A percentile compares a stretch with the other conserved stretches of the same genome.
phyloP scores from a whole-genome alignment of 2,329 filamentous ascomycete genomes.

The Phoma sp. region DNA sequence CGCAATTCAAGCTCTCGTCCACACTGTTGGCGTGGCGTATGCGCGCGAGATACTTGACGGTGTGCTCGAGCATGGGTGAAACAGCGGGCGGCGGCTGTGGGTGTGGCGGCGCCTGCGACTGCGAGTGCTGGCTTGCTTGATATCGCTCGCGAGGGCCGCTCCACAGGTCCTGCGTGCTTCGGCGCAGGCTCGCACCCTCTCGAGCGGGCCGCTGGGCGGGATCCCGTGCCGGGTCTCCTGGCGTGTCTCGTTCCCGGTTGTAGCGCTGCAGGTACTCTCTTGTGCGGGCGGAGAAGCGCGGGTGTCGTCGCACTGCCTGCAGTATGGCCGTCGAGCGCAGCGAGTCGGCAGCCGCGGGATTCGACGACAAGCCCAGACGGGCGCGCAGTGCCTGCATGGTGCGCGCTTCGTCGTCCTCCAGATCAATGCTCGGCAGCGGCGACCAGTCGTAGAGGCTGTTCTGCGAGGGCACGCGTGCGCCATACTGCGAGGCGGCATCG shows the following conservation, averaged over 20 bases:
- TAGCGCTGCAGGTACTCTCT: conserved; percentile 49
- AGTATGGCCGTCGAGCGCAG: conserved; percentile 49
- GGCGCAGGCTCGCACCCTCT: conserved; percentile 1
- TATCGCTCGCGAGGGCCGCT: conserved; percentile 33
- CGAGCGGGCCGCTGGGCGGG: not conserved
- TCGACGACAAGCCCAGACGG: conserved; percentile 32
- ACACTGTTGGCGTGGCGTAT: conserved; percentile 60
- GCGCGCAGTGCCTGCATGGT: conserved; percentile 6
- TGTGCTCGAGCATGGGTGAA: conserved; percentile 59
- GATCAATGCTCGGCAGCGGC: conserved; percentile 44
- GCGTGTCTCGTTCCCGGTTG: conserved; percentile 43
- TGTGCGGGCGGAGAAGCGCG: conserved; percentile 47
- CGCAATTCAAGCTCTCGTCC: conserved; percentile 61
- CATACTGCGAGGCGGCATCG: conserved; percentile 50
- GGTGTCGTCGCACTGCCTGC: conserved; percentile 48
- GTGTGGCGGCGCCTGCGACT: conserved; percentile 25
- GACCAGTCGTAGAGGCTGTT: conserved; percentile 68
- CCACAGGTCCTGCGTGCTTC: conserved; percentile 38
- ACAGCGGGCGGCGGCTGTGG: conserved; percentile 25
- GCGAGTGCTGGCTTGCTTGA: conserved; percentile 16
- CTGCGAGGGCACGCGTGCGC: conserved; percentile 59
- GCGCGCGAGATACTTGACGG: conserved; percentile 66
- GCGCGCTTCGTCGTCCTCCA: conserved; percentile 6
- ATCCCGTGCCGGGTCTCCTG: not conserved
- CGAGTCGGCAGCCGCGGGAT: conserved; percentile 44